phyloP scores from a whole-genome alignment of 2,329 filamentous ascomycete species.

The Lasiodiplodia hormozganensis region DNA sequence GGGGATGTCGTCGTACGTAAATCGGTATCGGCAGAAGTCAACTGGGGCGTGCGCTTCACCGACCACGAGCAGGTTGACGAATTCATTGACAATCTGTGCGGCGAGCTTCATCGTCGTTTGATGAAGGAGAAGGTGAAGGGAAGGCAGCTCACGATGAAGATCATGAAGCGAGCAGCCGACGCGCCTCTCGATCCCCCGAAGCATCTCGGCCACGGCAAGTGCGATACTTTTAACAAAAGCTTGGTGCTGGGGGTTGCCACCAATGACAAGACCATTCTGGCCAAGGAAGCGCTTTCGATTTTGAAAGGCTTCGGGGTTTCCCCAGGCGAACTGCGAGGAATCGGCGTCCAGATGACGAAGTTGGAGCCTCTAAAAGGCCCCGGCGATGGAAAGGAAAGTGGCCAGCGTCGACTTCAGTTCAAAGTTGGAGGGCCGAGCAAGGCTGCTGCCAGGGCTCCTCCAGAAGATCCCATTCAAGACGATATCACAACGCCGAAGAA shows the following conservation, averaged over 20 bases:
- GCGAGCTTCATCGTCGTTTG: conserved; percentile 81
- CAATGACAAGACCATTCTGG: conserved; percentile 72
- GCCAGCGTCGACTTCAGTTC: conserved; percentile 81
- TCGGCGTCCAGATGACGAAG: conserved; percentile 93
- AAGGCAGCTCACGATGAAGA: conserved; percentile 87
- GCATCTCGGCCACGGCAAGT: conserved; percentile 93
- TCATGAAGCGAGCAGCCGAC: conserved; percentile 86
- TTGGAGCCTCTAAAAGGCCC: conserved; percentile 77
- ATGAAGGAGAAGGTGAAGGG: conserved; percentile 86
- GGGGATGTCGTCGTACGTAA: conserved; percentile 86
- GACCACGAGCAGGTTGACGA: conserved; percentile 92
- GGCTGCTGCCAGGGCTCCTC: conserved; percentile 32
- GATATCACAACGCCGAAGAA: conserved; percentile 51
- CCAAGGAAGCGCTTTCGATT: conserved; percentile 84
- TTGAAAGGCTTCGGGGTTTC: conserved; percentile 82
- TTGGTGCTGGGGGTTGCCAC: conserved; percentile 83
- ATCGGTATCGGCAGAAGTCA: conserved; percentile 95
- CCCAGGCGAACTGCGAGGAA: conserved; percentile 88
- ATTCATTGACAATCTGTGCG: conserved; percentile 84
- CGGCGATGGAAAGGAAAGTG: conserved; percentile 68
- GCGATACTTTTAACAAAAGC: conserved; percentile 93
- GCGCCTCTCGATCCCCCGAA: conserved; percentile 92
- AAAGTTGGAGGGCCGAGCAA: conserved; percentile 51
- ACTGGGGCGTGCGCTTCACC: conserved; percentile 96
- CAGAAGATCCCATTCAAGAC: conserved; percentile 55